These are phyloP conservation scores for Globisporangium polare DNA, from an alignment of 352 stramenopile species.

Conservation along the genomic window DNA sequence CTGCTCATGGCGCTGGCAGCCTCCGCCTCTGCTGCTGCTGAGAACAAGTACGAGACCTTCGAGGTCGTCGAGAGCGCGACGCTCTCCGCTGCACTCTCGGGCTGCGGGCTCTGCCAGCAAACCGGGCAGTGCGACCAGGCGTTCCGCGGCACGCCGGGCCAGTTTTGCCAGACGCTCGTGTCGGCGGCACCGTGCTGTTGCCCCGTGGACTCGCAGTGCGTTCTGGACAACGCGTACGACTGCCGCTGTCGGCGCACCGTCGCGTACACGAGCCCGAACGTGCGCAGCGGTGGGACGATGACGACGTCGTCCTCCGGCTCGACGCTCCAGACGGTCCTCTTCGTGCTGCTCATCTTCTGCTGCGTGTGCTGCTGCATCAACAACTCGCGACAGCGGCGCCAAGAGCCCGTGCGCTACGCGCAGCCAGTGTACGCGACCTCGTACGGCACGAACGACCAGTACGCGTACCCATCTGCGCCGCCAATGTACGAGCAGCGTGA, in stretches of 20 bases:
- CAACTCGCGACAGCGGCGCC: slow-evolving; percentile 15
- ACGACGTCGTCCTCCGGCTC: slow-evolving; percentile 26
- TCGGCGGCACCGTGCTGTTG: slow-evolving; percentile 63
- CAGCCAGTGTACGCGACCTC: slow-evolving; percentile 23
- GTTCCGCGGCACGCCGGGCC: slow-evolving; percentile 47
- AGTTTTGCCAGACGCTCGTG: slow-evolving; percentile 61
- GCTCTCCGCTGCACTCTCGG: slow-evolving; percentile 45
- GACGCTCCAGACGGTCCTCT: slow-evolving; percentile 32
- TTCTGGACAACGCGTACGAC: slow-evolving; percentile 41
- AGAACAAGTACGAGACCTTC: slow-evolving; percentile 13
- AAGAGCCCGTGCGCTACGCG: slow-evolving; percentile 26
- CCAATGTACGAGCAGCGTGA: slow-evolving; percentile 25
- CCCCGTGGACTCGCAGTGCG: slow-evolving; percentile 50
- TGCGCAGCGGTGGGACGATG: slow-evolving; percentile 13
- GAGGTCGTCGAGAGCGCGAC: slow-evolving; percentile 30
- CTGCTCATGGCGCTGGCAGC: neutral
- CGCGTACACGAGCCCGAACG: slow-evolving; percentile 15
- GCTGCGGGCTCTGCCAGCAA: slow-evolving; percentile 57
- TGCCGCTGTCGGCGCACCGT: slow-evolving; percentile 47
- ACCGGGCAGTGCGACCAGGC: slow-evolving; percentile 58
- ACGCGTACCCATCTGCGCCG: slow-evolving; percentile 48
- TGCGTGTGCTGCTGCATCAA: slow-evolving; percentile 49
- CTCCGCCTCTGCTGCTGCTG: neutral
- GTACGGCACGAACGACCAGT: slow-evolving; percentile 16
- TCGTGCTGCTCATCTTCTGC: slow-evolving; percentile 40